phyloP scores from a whole-genome alignment of 768 basidiomycete genomes.

The Favolaschia claudopus region DNA sequence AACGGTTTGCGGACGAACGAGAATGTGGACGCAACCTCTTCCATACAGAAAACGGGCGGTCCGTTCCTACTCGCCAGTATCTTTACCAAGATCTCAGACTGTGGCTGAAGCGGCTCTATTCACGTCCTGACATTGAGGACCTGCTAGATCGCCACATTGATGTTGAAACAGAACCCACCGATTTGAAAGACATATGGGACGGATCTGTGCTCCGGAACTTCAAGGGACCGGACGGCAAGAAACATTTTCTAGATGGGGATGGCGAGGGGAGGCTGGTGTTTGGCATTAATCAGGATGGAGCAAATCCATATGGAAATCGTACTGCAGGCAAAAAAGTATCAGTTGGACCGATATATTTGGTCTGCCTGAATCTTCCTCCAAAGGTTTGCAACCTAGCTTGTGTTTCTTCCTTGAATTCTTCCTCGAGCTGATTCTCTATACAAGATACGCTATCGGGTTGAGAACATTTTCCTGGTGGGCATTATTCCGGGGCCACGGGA shows the following conservation, averaged over 20 bases:
- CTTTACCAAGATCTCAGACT: constrained; percentile 4
- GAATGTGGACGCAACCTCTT: not conserved
- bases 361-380: not conserved
- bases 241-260: constrained; percentile 21
- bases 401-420: too few relatives aligned
- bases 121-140: not conserved
- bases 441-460: constrained; percentile 39
- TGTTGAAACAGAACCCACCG: not conserved
- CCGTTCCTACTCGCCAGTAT: not conserved
- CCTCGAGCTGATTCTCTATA: constrained; percentile 45
- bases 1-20: not conserved
- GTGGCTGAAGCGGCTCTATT: not conserved
- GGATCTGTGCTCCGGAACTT: constrained; percentile 15
- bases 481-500: constrained; percentile 51
- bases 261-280: constrained; percentile 17
- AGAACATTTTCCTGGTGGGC: constrained; percentile 52
- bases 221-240: constrained; percentile 20
- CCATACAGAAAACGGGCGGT: not conserved
- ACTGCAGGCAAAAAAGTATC: constrained; percentile 11
- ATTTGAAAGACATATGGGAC: constrained; percentile 8
- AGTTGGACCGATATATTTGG: constrained; percentile 30
- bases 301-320: constrained; percentile 17
- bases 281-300: constrained; percentile 19
- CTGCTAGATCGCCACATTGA: not conserved
- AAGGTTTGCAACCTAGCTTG: too few relatives aligned